phyloP scores from a whole-genome alignment of 352 stramenopile genomes.

The Phytophthora palmivora region DNA sequence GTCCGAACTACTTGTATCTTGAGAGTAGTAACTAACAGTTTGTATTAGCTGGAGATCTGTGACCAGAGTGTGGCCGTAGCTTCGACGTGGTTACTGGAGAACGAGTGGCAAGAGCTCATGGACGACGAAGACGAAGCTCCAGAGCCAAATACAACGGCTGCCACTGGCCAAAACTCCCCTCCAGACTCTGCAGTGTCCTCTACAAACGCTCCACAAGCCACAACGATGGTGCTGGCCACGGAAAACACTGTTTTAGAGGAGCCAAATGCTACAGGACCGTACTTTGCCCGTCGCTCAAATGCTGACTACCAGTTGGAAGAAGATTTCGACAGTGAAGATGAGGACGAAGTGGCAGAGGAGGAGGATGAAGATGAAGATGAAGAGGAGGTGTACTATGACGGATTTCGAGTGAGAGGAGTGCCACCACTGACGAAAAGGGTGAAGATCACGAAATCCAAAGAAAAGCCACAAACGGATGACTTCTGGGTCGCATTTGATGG shows the following conservation, averaged over 20 bases:
- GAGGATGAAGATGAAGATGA: slow-evolving; percentile 60
- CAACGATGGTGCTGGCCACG: slow-evolving; percentile 29
- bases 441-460: slow-evolving; percentile 46
- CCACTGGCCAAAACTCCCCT: not conserved
- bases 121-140: slow-evolving; percentile 4
- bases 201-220: not conserved
- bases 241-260: not conserved
- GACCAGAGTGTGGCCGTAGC: slow-evolving; percentile 57
- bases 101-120: slow-evolving; percentile 63
- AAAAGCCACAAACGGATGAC: slow-evolving; percentile 39
- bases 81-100: slow-evolving; percentile 65
- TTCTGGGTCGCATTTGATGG: slow-evolving; percentile 80
- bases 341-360: slow-evolving; percentile 55
- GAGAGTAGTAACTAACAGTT: not conserved
- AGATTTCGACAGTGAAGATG: slow-evolving; percentile 44
- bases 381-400: slow-evolving; percentile 68
- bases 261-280: not conserved
- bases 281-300: not conserved
- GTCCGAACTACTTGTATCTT: slow-evolving; percentile 9
- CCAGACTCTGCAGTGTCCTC: not conserved
- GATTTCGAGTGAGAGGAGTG: slow-evolving; percentile 28
- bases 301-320: not conserved
- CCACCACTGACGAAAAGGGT: slow-evolving; percentile 54
- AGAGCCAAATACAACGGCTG: not conserved
- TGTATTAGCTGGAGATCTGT: slow-evolving; percentile 56